phyloP scores from a whole-genome alignment of 805 yeast genomes.

The Zygosaccharomyces kombuchaensis region DNA sequence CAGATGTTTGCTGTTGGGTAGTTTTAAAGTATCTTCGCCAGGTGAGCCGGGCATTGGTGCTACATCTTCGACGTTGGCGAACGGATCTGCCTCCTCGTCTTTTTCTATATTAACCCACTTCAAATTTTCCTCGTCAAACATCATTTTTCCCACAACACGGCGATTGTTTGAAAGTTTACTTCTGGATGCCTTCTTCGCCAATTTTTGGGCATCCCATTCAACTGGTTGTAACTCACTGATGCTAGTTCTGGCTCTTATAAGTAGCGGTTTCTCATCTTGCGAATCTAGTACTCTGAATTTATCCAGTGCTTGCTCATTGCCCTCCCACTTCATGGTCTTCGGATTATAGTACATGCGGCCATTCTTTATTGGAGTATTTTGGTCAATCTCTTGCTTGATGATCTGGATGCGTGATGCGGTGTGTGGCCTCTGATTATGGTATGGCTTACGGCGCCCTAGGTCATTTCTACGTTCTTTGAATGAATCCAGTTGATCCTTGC shows the following conservation, averaged over 20 bases:
- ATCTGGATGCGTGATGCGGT: slow-evolving; percentile 24
- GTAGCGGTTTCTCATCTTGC: slow-evolving; percentile 22
- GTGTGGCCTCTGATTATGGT: not conserved
- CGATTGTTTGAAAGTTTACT: slow-evolving; percentile 11
- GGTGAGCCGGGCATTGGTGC: slow-evolving; percentile 6
- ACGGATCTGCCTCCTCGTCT: slow-evolving; percentile 30
- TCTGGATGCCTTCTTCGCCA: not conserved
- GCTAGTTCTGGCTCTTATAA: slow-evolving; percentile 18
- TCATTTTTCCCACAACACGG: slow-evolving; percentile 33
- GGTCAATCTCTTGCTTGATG: slow-evolving; percentile 34
- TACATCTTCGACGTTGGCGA: slow-evolving; percentile 27
- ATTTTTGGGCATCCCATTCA: not conserved
- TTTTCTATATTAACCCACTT: slow-evolving; percentile 31
- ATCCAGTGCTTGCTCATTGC: slow-evolving; percentile 26
- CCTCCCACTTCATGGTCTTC: slow-evolving; percentile 31
- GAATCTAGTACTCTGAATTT: slow-evolving; percentile 25
- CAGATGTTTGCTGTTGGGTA: slow-evolving; percentile 6
- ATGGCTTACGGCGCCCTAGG: not conserved
- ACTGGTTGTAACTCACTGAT: not conserved
- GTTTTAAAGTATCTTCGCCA: slow-evolving; percentile 6
- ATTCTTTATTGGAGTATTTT: slow-evolving; percentile 32
- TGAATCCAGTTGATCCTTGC: slow-evolving; percentile 17
- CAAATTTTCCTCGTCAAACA: slow-evolving; percentile 32
- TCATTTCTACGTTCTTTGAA: slow-evolving; percentile 21
- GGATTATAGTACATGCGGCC: slow-evolving; percentile 32